Percentiles rank a stretch among this genome's conserved stretches.
These are phyloP conservation scores for Penicillium freii DNA, from an alignment of 2,329 filamentous ascomycete species.

Conservation along the genomic window DNA sequence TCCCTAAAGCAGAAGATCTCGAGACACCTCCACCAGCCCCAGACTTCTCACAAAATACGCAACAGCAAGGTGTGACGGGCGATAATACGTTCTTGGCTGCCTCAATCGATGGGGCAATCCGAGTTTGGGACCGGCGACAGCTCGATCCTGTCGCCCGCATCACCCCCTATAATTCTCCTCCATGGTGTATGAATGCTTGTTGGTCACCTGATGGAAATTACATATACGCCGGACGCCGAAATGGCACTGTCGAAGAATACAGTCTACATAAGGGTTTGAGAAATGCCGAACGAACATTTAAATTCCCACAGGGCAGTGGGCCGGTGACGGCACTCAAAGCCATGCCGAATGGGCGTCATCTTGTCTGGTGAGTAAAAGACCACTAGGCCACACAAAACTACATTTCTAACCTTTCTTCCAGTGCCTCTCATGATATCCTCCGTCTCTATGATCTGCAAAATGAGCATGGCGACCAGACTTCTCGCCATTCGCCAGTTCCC, in stretches of 20 bases:
- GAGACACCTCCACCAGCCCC: constrained; percentile 26
- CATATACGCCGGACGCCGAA: constrained; percentile 88
- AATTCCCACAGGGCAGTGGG: constrained; percentile 84
- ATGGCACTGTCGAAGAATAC: constrained; percentile 92
- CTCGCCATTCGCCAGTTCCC: constrained; percentile 76
- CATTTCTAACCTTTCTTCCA: constrained; percentile 35
- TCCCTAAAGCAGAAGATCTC: constrained; percentile 45
- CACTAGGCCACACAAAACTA: not conserved
- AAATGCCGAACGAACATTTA: constrained; percentile 73
- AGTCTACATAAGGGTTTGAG: constrained; percentile 77
- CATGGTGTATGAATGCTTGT: constrained; percentile 96
- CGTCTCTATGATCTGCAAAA: constrained; percentile 84
- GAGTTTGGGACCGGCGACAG: constrained; percentile 59
- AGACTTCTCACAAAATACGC: constrained; percentile 26
- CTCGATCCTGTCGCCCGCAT: constrained; percentile 77
- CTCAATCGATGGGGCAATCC: constrained; percentile 50
- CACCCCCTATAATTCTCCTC: constrained; percentile 71
- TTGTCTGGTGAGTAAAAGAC: constrained; percentile 68
- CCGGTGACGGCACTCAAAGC: constrained; percentile 82
- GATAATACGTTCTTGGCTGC: constrained; percentile 84
- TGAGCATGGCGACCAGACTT: constrained; percentile 60
- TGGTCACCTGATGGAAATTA: constrained; percentile 95
- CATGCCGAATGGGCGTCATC: constrained; percentile 89
- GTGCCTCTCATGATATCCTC: constrained; percentile 89
- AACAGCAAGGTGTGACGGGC: constrained; percentile 50